Conservation (phyloP, 2,329 filamentous ascomycete genomes). For the Hymenoscyphus linearis region DNA sequence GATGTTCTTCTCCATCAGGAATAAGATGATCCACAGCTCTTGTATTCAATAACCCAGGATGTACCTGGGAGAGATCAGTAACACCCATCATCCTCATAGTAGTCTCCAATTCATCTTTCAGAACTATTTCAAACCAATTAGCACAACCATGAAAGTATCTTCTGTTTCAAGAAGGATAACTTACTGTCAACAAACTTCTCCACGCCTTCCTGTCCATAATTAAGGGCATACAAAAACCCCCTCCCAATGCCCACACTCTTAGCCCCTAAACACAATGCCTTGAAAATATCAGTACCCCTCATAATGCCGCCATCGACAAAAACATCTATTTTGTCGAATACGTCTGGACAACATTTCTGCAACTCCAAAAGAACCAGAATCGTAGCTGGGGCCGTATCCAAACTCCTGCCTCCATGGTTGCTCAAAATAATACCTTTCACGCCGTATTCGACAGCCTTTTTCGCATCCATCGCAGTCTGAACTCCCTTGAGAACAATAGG, state of each 20-base stretch:
- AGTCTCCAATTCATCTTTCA: conserved; percentile 58
- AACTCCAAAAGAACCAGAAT: conserved; percentile 59
- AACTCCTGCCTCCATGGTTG: conserved; percentile 62
- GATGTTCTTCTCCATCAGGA: conserved; percentile 39
- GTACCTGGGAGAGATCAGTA: conserved; percentile 53
- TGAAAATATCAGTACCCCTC: conserved; percentile 63
- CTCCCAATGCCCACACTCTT: conserved; percentile 59
- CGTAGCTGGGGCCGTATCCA: conserved; percentile 47
- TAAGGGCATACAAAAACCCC: conserved; percentile 53
- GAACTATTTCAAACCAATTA: conserved; percentile 32
- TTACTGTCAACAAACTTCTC: conserved; percentile 47
- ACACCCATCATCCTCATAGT: conserved; percentile 63
- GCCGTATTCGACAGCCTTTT: conserved; percentile 51
- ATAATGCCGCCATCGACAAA: conserved; percentile 60
- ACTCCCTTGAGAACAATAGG: conserved; percentile 64
- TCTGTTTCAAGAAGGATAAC: conserved; percentile 25
- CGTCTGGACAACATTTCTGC: conserved; percentile 52
- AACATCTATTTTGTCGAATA: conserved; percentile 56
- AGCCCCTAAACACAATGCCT: conserved; percentile 60
- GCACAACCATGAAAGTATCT: background rate
- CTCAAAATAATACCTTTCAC: conserved; percentile 63
- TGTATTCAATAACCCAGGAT: conserved; percentile 56
- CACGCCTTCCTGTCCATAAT: conserved; percentile 56
- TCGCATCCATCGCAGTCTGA: conserved; percentile 61
- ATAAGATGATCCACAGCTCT: conserved; percentile 44